Base-by-base conservation (phyloP, 495 filamentous ascomycete genomes). In the Penicillium dipodomyicola region DNA sequence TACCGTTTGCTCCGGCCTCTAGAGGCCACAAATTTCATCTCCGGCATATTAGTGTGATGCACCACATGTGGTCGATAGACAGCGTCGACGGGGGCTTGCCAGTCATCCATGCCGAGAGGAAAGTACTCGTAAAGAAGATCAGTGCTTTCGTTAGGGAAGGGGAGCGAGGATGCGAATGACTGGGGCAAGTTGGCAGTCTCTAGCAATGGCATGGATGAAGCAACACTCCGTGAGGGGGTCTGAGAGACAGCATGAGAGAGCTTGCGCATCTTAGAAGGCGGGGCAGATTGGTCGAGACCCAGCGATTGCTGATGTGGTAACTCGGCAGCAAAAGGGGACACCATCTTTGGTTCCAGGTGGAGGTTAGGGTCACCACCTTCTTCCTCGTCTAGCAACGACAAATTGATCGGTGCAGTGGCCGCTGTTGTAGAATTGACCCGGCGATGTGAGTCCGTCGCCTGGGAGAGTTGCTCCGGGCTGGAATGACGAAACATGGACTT, bases 61-160 rank as follows among this genome's bases (percentile, higher is more conserved):
- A 95, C 91, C 8, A 94, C 89, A 69, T 96, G 91, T 9, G 91
- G 91, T n/a, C 91, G 78, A 60, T 96, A 96, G 39, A 96, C 86
- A 8, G 91, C 91, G 69, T 96, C 91, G 11, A 96, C 91, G 4
- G 91, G 91, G 3, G 88, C 87, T 78, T 91, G 90, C 91, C 91
- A 96, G 59, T 96, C 91, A 71, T 96, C 90, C 59, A 93, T 70
- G 20, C 88, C 90, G 22, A 96, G 77, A 5, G 91, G 91, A 57
- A 96, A 96, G 67, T 96, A 96, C 68, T 96, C 91, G 64, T 96
- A 96, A 22, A 95, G 72, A 58, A 91, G 77, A 65, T 96, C 91
- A 9, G 84, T 84, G 56, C 84, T 85, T 61, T 93, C 91, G 49
- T 86, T 80, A 12, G 88, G 87, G 69, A 74, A 84, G 57, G 67